phyloP scores from a whole-genome alignment of 129 eudicot genomes.

The Pulicaria dysenterica region DNA sequence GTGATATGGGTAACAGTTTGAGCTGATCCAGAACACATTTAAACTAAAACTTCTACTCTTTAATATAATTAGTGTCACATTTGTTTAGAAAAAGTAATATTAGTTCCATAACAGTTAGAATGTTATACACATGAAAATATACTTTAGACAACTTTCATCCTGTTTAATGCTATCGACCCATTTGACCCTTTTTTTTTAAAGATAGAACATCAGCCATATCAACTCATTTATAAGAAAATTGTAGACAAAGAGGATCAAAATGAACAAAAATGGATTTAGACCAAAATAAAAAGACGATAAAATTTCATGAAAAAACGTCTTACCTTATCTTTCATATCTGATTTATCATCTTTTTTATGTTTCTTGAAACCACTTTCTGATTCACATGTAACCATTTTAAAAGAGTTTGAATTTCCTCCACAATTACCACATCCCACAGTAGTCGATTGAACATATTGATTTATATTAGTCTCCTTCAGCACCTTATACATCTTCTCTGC shows the following conservation, averaged over 20 bases:
- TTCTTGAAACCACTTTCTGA: conserved; percentile 36
- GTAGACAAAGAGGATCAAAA: background rate
- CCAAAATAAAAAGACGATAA: background rate
- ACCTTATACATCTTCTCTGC: conserved; percentile 72
- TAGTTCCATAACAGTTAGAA: too few relatives aligned
- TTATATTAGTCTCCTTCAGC: conserved; percentile 40
- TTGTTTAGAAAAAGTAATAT: too few relatives aligned
- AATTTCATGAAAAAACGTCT: conserved; percentile 14
- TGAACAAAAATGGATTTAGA: background rate
- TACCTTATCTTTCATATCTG: conserved; percentile 58
- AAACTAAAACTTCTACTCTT: too few relatives aligned
- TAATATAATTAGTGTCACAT: too few relatives aligned
- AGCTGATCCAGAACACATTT: too few relatives aligned
- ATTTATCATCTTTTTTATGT: conserved; percentile 34
- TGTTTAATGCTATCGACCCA: too few relatives aligned
- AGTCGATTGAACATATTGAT: conserved; percentile 41
- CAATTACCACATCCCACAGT: conserved; percentile 53
- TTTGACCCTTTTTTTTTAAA: background rate
- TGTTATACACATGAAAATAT: too few relatives aligned
- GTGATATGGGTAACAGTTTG: too few relatives aligned
- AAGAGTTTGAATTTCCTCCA: conserved; percentile 46
- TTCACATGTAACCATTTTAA: conserved; percentile 43
- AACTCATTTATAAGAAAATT: background rate
- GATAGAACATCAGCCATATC: background rate
- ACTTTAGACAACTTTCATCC: too few relatives aligned